phyloP scores from a whole-genome alignment of 257 asterid genomes.

The Echium plantagineum region DNA sequence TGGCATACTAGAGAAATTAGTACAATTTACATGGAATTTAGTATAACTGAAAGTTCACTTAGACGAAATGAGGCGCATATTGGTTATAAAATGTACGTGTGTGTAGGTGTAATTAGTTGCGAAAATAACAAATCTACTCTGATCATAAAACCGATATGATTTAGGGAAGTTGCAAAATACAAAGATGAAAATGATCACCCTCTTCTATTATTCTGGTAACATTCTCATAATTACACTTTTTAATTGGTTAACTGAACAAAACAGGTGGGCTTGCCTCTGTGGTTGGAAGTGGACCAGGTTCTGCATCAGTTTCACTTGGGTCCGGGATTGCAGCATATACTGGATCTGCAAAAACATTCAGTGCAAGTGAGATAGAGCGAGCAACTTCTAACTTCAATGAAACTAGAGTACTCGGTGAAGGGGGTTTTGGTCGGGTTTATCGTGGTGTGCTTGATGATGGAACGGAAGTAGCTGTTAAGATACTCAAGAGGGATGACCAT shows the following conservation, averaged over 20 bases:
- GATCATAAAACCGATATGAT: too few relatives aligned
- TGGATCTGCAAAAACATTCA: conserved; percentile 72
- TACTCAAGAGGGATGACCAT: conserved; percentile 85
- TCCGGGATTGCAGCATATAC: conserved; percentile 74
- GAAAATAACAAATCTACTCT: too few relatives aligned
- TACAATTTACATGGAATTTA: too few relatives aligned
- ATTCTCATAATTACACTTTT: too few relatives aligned
- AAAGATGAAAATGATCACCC: too few relatives aligned
- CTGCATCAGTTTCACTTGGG: conserved; percentile 56
- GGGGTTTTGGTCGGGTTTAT: conserved; percentile 90
- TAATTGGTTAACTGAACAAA: neutral
- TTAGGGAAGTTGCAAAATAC: too few relatives aligned
- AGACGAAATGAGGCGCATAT: too few relatives aligned
- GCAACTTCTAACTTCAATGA: conserved; percentile 79
- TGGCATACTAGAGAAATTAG: too few relatives aligned
- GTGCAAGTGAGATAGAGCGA: conserved; percentile 51
- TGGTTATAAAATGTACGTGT: too few relatives aligned
- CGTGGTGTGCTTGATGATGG: conserved; percentile 80
- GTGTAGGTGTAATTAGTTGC: too few relatives aligned
- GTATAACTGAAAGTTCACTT: too few relatives aligned
- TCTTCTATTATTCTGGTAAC: too few relatives aligned
- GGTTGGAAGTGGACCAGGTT: conserved; percentile 52
- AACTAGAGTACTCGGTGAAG: conserved; percentile 72
- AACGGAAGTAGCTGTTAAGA: conserved; percentile 66
- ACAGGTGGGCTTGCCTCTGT: conserved; percentile 42